A percentile compares a stretch with the other conserved stretches of the same genome.
Conservation (phyloP, 164 flowering plant genomes). For the Tetrastigma voinierianum region DNA sequence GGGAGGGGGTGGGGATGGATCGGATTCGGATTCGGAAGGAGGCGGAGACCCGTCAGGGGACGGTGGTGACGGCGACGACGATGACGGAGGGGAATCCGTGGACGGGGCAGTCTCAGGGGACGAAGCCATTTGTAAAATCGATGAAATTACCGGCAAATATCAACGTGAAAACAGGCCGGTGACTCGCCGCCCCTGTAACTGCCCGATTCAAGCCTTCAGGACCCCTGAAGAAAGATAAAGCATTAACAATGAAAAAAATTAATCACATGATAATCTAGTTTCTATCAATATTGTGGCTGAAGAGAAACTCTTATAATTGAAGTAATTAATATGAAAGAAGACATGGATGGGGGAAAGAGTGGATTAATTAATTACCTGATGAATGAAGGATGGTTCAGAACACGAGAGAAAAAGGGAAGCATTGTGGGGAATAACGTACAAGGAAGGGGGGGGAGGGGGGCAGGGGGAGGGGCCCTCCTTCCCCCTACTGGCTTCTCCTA, state of each 20-base stretch:
- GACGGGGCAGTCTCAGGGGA: constrained; percentile 30
- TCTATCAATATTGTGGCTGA: too few relatives aligned
- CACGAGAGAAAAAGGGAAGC: constrained; percentile 13
- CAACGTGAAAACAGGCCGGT: constrained; percentile 2
- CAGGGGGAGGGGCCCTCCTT: background rate
- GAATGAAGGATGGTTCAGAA: constrained; percentile 8
- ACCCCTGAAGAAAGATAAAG: constrained; percentile 10
- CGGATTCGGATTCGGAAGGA: background rate
- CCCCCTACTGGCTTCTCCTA: constrained; percentile 8
- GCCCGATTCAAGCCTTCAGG: constrained; percentile 7
- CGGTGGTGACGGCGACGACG: constrained; percentile 12
- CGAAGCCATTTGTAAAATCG: constrained; percentile 19
- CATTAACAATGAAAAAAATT: background rate
- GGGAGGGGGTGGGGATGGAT: constrained; percentile 1
- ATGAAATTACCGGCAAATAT: constrained; percentile 3
- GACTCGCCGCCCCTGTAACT: constrained; percentile 20
- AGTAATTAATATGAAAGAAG: constrained; percentile 21
- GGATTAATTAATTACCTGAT: too few relatives aligned
- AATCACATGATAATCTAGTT: too few relatives aligned
- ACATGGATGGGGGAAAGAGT: background rate
- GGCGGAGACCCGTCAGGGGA: background rate
- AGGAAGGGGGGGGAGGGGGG: constrained; percentile 1
- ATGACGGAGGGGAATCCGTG: constrained; percentile 9
- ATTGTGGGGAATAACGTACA: constrained; percentile 10
- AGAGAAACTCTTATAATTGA: too few relatives aligned